Conservation (phyloP, 768 basidiomycete species). For the Suillus plorans region DNA sequence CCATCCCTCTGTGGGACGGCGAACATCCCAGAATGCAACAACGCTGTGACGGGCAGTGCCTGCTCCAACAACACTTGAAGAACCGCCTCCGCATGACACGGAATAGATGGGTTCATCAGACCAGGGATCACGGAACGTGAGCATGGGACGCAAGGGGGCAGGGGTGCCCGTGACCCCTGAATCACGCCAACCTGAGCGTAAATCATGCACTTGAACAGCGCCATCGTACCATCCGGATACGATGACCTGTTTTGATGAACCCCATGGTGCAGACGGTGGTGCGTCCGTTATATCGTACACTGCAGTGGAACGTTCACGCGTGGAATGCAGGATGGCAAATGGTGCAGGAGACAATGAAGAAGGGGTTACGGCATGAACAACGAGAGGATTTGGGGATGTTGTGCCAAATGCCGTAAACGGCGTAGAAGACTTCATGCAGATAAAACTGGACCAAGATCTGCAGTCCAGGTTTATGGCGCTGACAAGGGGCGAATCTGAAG, state of each 20-base stretch:
- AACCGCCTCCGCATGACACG: constrained; percentile 73
- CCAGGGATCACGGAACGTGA: constrained; percentile 67
- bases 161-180: constrained; percentile 19
- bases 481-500: constrained; percentile 17
- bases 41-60: constrained; percentile 77
- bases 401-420: constrained; percentile 72
- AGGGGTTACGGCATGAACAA: constrained; percentile 52
- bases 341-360: constrained; percentile 48
- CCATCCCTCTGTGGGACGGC: constrained; percentile 62
- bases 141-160: constrained; percentile 51
- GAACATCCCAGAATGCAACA: constrained; percentile 81
- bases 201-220: constrained; percentile 68
- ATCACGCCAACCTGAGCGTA: constrained; percentile 42
- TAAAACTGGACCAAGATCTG: constrained; percentile 64
- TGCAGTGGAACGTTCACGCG: constrained; percentile 43
- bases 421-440: constrained; percentile 48
- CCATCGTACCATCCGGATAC: constrained; percentile 87
- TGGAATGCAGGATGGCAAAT: constrained; percentile 46
- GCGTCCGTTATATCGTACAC: constrained; percentile 71
- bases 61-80: constrained; percentile 63
- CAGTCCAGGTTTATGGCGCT: constrained; percentile 43
- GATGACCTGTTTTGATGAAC: constrained; percentile 66
- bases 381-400: constrained; percentile 51
- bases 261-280: constrained; percentile 65
- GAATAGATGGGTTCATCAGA: constrained; percentile 73